Percentiles rank a stretch among this genome's conserved stretches.
Evolutionary conservation across 2,329 filamentous ascomycete species (phyloP).

Genomic region (Coniochaeta sp.): DNA sequence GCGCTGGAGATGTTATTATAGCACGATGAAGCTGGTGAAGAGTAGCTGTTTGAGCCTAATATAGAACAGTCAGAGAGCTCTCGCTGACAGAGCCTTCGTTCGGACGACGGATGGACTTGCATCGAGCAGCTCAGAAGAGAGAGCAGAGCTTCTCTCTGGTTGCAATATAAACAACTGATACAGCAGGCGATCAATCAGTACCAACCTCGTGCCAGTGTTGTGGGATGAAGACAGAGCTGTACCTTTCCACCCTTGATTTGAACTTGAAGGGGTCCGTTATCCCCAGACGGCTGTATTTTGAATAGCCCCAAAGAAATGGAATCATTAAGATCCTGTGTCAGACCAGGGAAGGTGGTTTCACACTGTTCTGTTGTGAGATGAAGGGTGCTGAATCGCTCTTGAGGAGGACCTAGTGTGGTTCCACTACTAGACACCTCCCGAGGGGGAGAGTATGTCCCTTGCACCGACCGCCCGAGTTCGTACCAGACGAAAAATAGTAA

Average conservation of each 20-base stretch:
- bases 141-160: conserved; percentile 27
- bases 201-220: background rate
- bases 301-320: conserved; percentile 28
- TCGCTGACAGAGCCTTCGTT: background rate
- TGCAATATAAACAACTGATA: conserved; percentile 35
- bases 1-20: conserved; percentile 10
- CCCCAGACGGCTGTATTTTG: conserved; percentile 19
- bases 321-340: conserved; percentile 29
- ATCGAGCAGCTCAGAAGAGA: conserved; percentile 35
- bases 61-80: background rate
- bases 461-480: background rate
- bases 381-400: background rate
- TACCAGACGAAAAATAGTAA: background rate
- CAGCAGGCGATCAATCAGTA: background rate
- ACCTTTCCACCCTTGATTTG: conserved; percentile 28
- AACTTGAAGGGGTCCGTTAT: conserved; percentile 24
- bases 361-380: conserved; percentile 23
- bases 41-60: conserved; percentile 1
- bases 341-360: conserved; percentile 25
- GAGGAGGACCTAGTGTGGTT: background rate
- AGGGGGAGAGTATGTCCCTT: background rate
- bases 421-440: background rate
- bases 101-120: conserved; percentile 9
- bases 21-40: conserved; percentile 9
- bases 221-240: background rate